These are phyloP conservation scores for Fusarium protoensiforme DNA, from an alignment of 2,329 filamentous ascomycete genomes.

Conservation along the genomic window DNA sequence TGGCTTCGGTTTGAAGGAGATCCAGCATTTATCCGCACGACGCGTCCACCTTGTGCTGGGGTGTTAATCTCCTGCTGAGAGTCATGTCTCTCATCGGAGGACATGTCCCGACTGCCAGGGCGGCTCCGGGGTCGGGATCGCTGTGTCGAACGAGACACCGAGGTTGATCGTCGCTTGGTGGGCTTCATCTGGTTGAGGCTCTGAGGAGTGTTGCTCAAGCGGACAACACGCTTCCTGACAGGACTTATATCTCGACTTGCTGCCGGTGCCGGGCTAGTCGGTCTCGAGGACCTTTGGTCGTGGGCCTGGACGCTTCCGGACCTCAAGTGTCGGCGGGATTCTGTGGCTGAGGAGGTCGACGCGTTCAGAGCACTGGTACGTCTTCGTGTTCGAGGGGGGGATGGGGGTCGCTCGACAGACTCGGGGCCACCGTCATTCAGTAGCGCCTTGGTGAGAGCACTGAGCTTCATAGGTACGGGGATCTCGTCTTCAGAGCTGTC, in stretches of 20 bases:
- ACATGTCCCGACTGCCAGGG: slow-evolving; percentile 54
- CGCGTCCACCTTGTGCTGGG: slow-evolving; percentile 61
- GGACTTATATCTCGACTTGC: slow-evolving; percentile 63
- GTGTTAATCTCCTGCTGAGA: slow-evolving; percentile 61
- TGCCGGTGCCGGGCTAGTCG: slow-evolving; percentile 54
- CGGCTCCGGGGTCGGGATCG: slow-evolving; percentile 50
- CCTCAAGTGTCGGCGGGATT: slow-evolving; percentile 58
- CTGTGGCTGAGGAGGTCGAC: slow-evolving; percentile 55
- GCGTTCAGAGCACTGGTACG: slow-evolving; percentile 60
- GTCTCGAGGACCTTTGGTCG: slow-evolving; percentile 52
- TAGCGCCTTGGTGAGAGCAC: slow-evolving; percentile 88
- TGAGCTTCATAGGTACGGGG: slow-evolving; percentile 91
- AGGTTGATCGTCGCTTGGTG: slow-evolving; percentile 62
- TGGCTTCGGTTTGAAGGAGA: slow-evolving; percentile 60
- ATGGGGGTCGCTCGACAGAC: slow-evolving; percentile 51
- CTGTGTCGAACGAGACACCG: slow-evolving; percentile 54
- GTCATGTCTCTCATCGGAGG: slow-evolving; percentile 53
- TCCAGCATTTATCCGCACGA: slow-evolving; percentile 65
- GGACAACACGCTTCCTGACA: slow-evolving; percentile 66
- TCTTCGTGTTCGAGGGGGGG: slow-evolving; percentile 61
- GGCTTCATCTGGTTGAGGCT: slow-evolving; percentile 54
- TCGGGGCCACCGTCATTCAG: slow-evolving; percentile 72
- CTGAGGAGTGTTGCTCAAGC: slow-evolving; percentile 64
- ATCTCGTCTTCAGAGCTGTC: slow-evolving; percentile 97
- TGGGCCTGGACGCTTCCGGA: slow-evolving; percentile 59